Conservation (phyloP, 2,329 filamentous ascomycete species). For the Teratosphaeria nubilosa region DNA sequence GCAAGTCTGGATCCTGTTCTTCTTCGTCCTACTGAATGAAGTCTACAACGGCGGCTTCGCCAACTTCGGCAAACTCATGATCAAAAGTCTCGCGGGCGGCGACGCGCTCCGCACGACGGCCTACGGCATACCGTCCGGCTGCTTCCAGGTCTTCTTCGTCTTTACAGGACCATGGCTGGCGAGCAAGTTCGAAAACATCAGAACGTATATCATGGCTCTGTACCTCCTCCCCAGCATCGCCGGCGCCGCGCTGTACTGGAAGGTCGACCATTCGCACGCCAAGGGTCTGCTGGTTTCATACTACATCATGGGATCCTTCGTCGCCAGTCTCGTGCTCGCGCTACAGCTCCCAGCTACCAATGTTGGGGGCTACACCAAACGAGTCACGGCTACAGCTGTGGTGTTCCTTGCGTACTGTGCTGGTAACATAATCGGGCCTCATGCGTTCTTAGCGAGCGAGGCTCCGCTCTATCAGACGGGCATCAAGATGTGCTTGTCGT, state of each 20-base stretch:
- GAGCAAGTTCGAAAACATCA: constrained; percentile 39
- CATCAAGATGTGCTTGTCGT: constrained; percentile 41
- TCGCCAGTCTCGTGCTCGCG: constrained; percentile 43
- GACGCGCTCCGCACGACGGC: constrained; percentile 40
- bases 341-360: constrained; percentile 44
- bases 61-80: constrained; percentile 47
- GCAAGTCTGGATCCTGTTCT: constrained; percentile 51
- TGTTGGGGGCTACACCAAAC: constrained; percentile 40
- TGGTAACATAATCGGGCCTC: constrained; percentile 40
- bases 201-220: constrained; percentile 43
- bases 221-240: constrained; percentile 45
- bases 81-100: constrained; percentile 38
- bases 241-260: constrained; percentile 42
- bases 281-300: constrained; percentile 43
- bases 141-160: constrained; percentile 45
- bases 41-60: constrained; percentile 42
- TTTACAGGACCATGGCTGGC: constrained; percentile 44
- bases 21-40: constrained; percentile 43
- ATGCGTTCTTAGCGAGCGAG: constrained; percentile 37
- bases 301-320: constrained; percentile 42
- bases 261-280: constrained; percentile 33
- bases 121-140: constrained; percentile 46
- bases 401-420: constrained; percentile 36
- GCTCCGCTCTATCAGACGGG: constrained; percentile 43
- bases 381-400: constrained; percentile 36